Evolutionary conservation across 768 basidiomycete genomes (phyloP), one percentile per base, ranked within the genome.

Genomic region (Favolaschia claudopus): DNA sequence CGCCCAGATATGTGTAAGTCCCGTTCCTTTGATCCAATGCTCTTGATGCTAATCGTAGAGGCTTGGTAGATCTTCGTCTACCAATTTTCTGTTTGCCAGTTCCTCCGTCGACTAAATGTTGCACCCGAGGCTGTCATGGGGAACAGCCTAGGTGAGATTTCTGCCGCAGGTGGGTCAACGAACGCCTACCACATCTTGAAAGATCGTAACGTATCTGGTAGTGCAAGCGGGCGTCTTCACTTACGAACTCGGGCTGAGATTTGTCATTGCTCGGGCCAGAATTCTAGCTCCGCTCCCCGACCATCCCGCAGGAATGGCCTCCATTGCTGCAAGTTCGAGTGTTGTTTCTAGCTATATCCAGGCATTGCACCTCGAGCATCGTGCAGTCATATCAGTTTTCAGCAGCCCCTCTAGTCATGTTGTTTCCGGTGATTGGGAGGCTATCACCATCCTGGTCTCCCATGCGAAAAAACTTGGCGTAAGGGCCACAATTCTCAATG

Each of bases 121-220:
- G 2, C 5, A 2, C 37, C 73, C 1, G 64, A 70, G 44, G 72
- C 74, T 9, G 74, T 77, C 7, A 63, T 77, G 57, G 75, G 75
- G 1, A 74, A 77, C 54, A 76, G 74, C 53, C 65, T 77, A 5
- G 76, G 76, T 27, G 76, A 77, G 58, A 72, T 77, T 55, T 71
- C 74, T 12, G 75, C 73, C 13, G 70, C 74, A 42, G 76, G 76
- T 75, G 36, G n/a, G 72, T 60, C 34, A 20, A 24, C 12, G 9
- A 29, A 32, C 25, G 7, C 34, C 10, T 49, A 24, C 14, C 9
- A 24, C 6, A 12, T 48, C 9, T 3, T 24, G 15, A 8, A 3
- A n/a, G 31, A 25, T 44, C 7, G 6, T 37, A 50, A 15, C 46
- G 56, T 33, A 51, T 27, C 17, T 31, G n/a, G n/a, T 36, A 76